Conservation (phyloP, 495 filamentous ascomycete genomes). For the Cercophora sp. region DNA sequence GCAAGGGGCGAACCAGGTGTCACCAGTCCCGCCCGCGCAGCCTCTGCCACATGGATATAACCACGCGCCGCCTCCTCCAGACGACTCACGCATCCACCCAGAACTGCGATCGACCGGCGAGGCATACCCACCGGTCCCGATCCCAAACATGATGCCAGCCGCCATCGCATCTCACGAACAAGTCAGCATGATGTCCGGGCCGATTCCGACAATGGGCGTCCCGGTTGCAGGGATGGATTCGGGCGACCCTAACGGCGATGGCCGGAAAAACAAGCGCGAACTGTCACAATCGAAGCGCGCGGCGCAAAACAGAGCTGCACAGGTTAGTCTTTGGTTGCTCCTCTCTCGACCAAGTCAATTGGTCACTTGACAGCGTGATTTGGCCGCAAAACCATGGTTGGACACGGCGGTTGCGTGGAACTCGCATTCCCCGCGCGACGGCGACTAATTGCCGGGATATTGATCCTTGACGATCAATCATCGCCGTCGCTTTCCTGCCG, state of each 20-base stretch:
- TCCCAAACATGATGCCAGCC: slow-evolving; percentile 32
- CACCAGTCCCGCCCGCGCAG: slow-evolving; percentile 18
- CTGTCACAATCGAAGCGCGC: slow-evolving; percentile 92
- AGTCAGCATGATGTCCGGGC: slow-evolving; percentile 22
- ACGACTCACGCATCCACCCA: slow-evolving; percentile 30
- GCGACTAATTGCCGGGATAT: background rate
- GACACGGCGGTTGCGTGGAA: no score
- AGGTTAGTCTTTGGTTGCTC: slow-evolving; percentile 54
- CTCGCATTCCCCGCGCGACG: no score
- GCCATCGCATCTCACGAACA: slow-evolving; percentile 21
- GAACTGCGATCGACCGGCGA: slow-evolving; percentile 30
- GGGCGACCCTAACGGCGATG: slow-evolving; percentile 34
- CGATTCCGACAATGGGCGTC: slow-evolving; percentile 11
- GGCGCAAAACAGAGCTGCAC: slow-evolving; percentile 93
- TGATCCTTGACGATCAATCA: background rate
- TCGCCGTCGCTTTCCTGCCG: background rate
- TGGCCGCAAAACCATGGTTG: no score
- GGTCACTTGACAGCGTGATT: background rate
- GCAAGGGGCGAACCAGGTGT: slow-evolving; percentile 13
- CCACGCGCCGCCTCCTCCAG: slow-evolving; percentile 20
- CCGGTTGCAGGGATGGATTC: slow-evolving; percentile 8
- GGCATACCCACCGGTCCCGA: slow-evolving; percentile 21
- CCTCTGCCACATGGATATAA: slow-evolving; percentile 33
- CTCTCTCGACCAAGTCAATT: background rate
- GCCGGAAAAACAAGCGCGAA: slow-evolving; percentile 67